A percentile compares a stretch with the other conserved stretches of the same genome.
phyloP scores from a whole-genome alignment of 2,329 filamentous ascomycete species.

The Chaetomium globosum region DNA sequence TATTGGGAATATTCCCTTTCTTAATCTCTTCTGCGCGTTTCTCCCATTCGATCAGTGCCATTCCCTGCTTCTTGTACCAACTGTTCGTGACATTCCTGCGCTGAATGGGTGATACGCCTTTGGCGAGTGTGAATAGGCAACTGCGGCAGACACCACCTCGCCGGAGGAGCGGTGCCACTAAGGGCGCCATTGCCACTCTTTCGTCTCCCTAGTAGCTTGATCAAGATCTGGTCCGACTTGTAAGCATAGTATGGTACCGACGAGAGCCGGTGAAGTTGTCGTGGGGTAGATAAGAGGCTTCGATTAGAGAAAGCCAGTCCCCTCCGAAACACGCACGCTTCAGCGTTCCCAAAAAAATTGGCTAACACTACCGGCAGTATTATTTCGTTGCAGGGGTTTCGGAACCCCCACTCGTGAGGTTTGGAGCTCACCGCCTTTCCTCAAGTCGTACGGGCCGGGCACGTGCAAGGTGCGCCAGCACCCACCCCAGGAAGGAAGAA shows the following conservation, averaged over 20 bases:
- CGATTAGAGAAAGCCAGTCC: neutral
- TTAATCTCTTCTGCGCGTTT: conserved; percentile 51
- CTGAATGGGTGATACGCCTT: conserved; percentile 14
- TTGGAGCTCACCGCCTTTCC: too few relatives aligned
- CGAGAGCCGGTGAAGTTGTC: neutral
- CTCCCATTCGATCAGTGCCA: conserved; percentile 53
- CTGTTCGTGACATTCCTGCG: conserved; percentile 36
- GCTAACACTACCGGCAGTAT: neutral
- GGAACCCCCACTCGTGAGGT: too few relatives aligned
- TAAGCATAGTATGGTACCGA: neutral
- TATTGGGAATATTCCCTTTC: conserved; percentile 53
- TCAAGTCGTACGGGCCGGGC: too few relatives aligned
- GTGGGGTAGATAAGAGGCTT: neutral
- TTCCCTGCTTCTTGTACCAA: conserved; percentile 49
- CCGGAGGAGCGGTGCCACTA: conserved; percentile 25
- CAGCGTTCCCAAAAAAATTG: conserved; percentile 13
- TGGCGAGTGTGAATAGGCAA: conserved; percentile 23
- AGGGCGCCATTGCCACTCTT: conserved; percentile 29
- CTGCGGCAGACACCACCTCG: conserved; percentile 29
- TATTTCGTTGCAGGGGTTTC: neutral
- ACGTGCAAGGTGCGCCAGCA: too few relatives aligned
- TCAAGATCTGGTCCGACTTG: neutral
- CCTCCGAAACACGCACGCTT: neutral
- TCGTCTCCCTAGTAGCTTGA: neutral
- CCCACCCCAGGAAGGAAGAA: conserved; percentile 17